Conservation (phyloP, 225 moss, liverwort and hornwort genomes). For the Sphagnum contortum region DNA sequence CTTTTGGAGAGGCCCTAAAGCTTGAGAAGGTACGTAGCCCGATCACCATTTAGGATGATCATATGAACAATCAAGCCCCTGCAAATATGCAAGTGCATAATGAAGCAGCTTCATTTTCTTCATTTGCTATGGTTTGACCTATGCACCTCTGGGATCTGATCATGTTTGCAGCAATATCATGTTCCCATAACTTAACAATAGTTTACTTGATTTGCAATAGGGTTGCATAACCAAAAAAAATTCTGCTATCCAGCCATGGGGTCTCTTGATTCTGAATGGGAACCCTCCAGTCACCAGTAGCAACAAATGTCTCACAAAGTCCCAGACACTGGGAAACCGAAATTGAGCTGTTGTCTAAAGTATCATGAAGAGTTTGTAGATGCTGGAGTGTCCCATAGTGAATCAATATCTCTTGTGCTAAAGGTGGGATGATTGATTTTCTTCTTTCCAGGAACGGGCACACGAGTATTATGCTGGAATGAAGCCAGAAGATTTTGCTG, state of each 20-base stretch:
- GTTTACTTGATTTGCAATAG: background rate
- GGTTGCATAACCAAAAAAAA: background rate
- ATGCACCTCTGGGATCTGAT: too few species aligned
- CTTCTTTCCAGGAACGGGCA: slow-evolving; percentile 48
- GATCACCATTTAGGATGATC: background rate
- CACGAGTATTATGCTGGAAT: slow-evolving; percentile 61
- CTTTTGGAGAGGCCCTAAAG: slow-evolving; percentile 65
- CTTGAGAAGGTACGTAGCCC: slow-evolving; percentile 65
- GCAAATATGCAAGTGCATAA: background rate
- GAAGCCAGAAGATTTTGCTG: slow-evolving; percentile 72
- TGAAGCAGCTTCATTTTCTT: background rate
- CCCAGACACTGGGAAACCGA: background rate
- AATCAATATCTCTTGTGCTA: background rate
- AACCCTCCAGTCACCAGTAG: too few species aligned
- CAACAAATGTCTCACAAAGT: too few species aligned
- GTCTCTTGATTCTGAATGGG: too few species aligned
- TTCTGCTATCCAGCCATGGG: background rate
- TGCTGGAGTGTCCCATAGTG: background rate
- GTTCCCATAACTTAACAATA: too few species aligned
- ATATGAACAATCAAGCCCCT: background rate
- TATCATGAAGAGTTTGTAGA: background rate
- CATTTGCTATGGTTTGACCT: background rate
- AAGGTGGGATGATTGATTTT: background rate
- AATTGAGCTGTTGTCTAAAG: background rate
- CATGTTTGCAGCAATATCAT: too few species aligned